Evolutionary conservation across 805 yeast genomes (phyloP).

Genomic region (Candida awuae): DNA sequence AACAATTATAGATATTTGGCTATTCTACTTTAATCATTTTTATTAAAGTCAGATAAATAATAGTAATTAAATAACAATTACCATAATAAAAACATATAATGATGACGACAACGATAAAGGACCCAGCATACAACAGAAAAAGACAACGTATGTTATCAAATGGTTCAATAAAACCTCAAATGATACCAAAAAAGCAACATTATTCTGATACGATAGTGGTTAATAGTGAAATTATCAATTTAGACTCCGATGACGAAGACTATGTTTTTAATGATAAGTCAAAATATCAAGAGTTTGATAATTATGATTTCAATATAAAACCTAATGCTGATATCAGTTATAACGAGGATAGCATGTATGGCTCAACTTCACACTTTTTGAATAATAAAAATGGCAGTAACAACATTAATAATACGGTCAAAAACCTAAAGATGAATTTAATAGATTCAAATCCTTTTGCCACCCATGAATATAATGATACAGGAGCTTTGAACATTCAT

Average conservation of each 20-base stretch:
- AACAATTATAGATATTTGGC: no score
- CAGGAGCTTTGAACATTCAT: neutral
- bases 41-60: no score
- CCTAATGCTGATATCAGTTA: neutral
- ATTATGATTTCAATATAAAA: no score
- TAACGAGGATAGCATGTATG: neutral
- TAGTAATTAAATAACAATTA: no score
- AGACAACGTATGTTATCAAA: conserved; percentile 9
- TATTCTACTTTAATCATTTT: no score
- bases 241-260: conserved; percentile 37
- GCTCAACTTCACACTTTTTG: no score
- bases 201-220: neutral
- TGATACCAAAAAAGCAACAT: conserved; percentile 11
- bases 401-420: neutral
- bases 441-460: neutral
- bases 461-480: neutral
- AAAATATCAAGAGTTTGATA: no score
- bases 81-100: no score
- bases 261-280: conserved; percentile 24
- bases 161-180: conserved; percentile 10
- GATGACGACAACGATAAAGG: conserved; percentile 3
- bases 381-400: no score
- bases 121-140: conserved; percentile 5
- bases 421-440: neutral
- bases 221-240: conserved; percentile 27